These are phyloP conservation scores for Fusarium stilboides DNA, from an alignment of 2,329 filamentous ascomycete species.

Conservation along the genomic window DNA sequence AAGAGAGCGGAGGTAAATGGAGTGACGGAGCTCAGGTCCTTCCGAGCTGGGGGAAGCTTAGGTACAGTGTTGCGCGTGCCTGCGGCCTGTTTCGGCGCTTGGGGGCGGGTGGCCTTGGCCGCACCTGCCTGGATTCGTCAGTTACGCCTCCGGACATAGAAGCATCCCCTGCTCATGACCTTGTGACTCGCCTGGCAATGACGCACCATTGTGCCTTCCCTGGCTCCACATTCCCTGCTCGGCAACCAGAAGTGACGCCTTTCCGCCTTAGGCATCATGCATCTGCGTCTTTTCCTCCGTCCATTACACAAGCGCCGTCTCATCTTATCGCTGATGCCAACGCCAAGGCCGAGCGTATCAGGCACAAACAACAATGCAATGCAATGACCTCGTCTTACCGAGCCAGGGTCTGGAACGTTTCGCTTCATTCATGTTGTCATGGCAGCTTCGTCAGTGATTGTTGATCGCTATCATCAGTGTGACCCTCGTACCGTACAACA, in stretches of 20 bases:
- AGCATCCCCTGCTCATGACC: constrained; percentile 40
- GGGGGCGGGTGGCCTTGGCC: constrained; percentile 28
- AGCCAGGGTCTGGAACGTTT: constrained; percentile 17
- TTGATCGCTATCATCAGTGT: constrained; percentile 11
- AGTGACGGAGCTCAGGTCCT: constrained; percentile 46
- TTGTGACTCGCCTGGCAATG: constrained; percentile 50
- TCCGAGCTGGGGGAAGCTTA: constrained; percentile 42
- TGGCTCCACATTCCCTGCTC: constrained; percentile 47
- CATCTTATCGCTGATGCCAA: constrained; percentile 25
- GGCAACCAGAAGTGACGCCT: constrained; percentile 47
- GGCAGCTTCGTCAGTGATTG: constrained; percentile 18
- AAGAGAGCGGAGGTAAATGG: constrained; percentile 43
- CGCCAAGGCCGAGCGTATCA: constrained; percentile 33
- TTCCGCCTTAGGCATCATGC: constrained; percentile 50
- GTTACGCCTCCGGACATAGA: constrained; percentile 39
- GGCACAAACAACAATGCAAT: constrained; percentile 25
- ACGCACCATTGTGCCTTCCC: constrained; percentile 48
- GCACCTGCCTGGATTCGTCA: constrained; percentile 45
- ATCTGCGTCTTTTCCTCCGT: constrained; percentile 6
- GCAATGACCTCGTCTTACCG: constrained; percentile 9
- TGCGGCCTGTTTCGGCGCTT: constrained; percentile 47
- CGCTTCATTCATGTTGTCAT: constrained; percentile 32
- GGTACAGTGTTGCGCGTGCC: constrained; percentile 46
- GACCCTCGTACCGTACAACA: constrained; percentile 6
- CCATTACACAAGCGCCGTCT: constrained; percentile 37